phyloP scores from a whole-genome alignment of 2,329 filamentous ascomycete genomes.

The Cryoendolithus antarcticus region DNA sequence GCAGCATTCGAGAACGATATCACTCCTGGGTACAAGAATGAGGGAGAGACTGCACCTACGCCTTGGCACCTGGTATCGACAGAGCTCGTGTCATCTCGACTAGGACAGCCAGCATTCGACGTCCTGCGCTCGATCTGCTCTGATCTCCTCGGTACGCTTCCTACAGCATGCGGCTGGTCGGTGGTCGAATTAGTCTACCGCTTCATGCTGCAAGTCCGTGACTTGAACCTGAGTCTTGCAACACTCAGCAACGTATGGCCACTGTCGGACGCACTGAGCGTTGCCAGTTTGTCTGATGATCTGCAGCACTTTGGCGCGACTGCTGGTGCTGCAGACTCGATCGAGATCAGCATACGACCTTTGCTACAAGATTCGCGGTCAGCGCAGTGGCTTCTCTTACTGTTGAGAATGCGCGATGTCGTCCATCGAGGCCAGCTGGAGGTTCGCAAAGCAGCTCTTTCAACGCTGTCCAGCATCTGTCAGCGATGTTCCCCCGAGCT shows the following conservation, averaged over 20 bases:
- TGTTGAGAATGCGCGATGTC: conserved; percentile 58
- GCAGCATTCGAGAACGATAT: conserved; percentile 54
- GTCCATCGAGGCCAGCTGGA: conserved; percentile 62
- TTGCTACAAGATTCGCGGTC: conserved; percentile 21
- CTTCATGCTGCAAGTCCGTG: conserved; percentile 80
- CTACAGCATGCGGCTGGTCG: conserved; percentile 60
- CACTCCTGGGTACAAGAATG: background rate
- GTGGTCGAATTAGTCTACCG: conserved; percentile 79
- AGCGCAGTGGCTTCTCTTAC: conserved; percentile 65
- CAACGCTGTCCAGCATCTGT: conserved; percentile 82
- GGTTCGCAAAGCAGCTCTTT: conserved; percentile 74
- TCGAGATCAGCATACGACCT: background rate
- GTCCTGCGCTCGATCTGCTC: conserved; percentile 89
- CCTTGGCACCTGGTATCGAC: conserved; percentile 18
- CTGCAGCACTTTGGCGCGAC: conserved; percentile 15
- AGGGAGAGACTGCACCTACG: conserved; percentile 6
- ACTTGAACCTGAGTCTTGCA: conserved; percentile 91
- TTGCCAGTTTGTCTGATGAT: conserved; percentile 22
- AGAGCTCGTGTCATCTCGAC: conserved; percentile 49
- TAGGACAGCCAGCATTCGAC: conserved; percentile 77
- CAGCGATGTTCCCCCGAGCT: conserved; percentile 80
- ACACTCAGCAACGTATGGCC: conserved; percentile 96
- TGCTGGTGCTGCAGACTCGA: conserved; percentile 1
- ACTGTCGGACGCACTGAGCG: conserved; percentile 70
- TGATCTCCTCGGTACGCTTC: conserved; percentile 68